phyloP scores from a whole-genome alignment of 108 stramenopile genomes.

The Cyclostephanos tholiformis region DNA sequence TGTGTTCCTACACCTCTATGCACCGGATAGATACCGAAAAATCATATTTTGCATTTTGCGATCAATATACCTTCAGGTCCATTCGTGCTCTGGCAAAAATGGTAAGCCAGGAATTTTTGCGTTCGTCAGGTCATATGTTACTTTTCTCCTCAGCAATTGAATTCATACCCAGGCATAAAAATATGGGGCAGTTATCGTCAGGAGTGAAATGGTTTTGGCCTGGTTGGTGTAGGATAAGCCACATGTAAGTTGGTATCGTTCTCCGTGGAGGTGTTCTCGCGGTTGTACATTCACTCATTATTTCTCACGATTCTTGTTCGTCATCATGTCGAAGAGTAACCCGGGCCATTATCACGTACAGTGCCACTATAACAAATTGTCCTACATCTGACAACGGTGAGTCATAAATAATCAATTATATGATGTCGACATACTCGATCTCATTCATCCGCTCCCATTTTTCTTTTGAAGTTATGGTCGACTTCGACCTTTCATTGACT shows the following conservation, averaged over 20 bases:
- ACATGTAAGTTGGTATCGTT: conserved; percentile 15
- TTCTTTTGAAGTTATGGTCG: conserved; percentile 28
- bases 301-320: background rate
- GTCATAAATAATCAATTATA: background rate
- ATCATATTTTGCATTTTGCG: conserved; percentile 22
- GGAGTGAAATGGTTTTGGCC: conserved; percentile 45
- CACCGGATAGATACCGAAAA: conserved; percentile 19
- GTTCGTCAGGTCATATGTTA: background rate
- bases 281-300: conserved; percentile 26
- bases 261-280: no score
- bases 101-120: background rate
- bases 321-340: background rate
- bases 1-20: background rate
- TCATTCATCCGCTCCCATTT: background rate
- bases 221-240: conserved; percentile 44
- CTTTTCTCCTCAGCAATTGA: background rate
- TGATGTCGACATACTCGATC: background rate
- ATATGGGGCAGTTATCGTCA: conserved; percentile 32
- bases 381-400: conserved; percentile 42
- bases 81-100: conserved; percentile 47
- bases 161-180: conserved; percentile 17
- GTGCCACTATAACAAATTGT: conserved; percentile 36
- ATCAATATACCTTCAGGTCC: conserved; percentile 44
- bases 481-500: conserved; percentile 39
- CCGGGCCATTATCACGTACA: conserved; percentile 16